Conservation (phyloP, 306 rosid species). For the cucumber (Cucumis sativus) region Cucumber_9930_V3 NC_026661.2:22061001-22061500, state of each 20-base stretch:
- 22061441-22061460: slow-evolving; percentile 84
- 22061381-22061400: slow-evolving; percentile 33
- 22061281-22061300: slow-evolving; percentile 34
- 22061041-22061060: slow-evolving; percentile 66
- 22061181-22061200: slow-evolving; percentile 78
- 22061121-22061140: slow-evolving; percentile 69
- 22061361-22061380: not conserved
- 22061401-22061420: slow-evolving; percentile 49
- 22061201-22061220: slow-evolving; percentile 72
- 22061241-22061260: slow-evolving; percentile 84
- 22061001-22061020: slow-evolving; percentile 73
- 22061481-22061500: slow-evolving; percentile 25
- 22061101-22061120: slow-evolving; percentile 43
- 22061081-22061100: slow-evolving; percentile 60
- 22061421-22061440: slow-evolving; percentile 60
- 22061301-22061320: not conserved
- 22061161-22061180: slow-evolving; percentile 90
- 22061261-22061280: slow-evolving; percentile 64
- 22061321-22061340: not conserved
- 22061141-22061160: slow-evolving; percentile 86
- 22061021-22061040: slow-evolving; percentile 68
- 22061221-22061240: slow-evolving; percentile 64
- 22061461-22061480: slow-evolving; percentile 49
- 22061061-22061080: slow-evolving; percentile 32
- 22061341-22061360: not conserved